Conservation (phyloP, 73 alveolate species). For the Diophrys sp. region DNA sequence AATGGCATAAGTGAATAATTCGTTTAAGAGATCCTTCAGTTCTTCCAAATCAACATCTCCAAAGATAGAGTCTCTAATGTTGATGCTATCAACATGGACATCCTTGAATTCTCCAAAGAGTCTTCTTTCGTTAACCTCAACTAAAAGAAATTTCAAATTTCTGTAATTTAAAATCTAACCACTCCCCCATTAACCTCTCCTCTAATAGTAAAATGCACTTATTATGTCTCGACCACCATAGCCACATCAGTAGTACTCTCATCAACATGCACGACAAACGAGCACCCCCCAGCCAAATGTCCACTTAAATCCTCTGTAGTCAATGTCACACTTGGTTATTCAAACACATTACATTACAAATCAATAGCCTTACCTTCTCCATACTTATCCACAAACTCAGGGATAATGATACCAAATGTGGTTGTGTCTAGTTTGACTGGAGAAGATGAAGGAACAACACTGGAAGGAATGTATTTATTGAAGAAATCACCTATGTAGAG, state of each 20-base stretch:
- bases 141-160: no score
- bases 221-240: not conserved
- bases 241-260: not conserved
- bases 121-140: not conserved
- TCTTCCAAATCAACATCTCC: not conserved
- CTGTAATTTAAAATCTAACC: no score
- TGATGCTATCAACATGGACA: not conserved
- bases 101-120: not conserved
- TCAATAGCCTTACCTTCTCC: slow-evolving; percentile 4
- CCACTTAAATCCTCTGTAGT: not conserved
- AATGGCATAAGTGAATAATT: not conserved
- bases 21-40: not conserved
- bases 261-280: not conserved
- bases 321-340: not conserved
- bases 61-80: not conserved
- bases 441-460: not conserved
- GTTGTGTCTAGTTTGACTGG: slow-evolving; percentile 1
- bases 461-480: not conserved
- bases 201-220: not conserved
- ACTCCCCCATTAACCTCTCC: no score
- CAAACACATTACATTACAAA: not conserved
- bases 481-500: slow-evolving; percentile 1
- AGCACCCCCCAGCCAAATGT: not conserved
- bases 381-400: not conserved
- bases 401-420: not conserved